These are phyloP conservation scores for Ephemerocybe angulata DNA, from an alignment of 768 basidiomycete genomes.

Conservation along the genomic window DNA sequence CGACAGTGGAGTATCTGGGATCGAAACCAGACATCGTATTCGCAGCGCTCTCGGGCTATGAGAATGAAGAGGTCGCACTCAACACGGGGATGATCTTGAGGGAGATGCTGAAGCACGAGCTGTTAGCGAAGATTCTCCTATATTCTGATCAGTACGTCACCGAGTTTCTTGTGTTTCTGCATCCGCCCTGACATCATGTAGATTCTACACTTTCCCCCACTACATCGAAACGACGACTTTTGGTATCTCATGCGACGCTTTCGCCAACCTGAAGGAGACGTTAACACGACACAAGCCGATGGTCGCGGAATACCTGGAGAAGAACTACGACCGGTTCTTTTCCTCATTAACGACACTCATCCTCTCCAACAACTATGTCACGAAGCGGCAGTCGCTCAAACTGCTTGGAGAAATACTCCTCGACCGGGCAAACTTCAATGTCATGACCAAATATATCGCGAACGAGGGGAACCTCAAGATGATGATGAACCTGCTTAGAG, in stretches of 20 bases:
- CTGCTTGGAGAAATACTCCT: slow-evolving; percentile 96
- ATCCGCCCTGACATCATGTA: slow-evolving; percentile 28
- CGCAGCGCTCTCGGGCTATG: slow-evolving; percentile 85
- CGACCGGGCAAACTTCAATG: slow-evolving; percentile 95
- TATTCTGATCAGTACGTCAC: slow-evolving; percentile 86
- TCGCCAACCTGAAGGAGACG: slow-evolving; percentile 96
- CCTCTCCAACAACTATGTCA: slow-evolving; percentile 93
- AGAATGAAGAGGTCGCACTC: slow-evolving; percentile 92
- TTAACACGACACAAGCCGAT: slow-evolving; percentile 96
- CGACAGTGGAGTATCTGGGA: slow-evolving; percentile 93
- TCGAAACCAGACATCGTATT: slow-evolving; percentile 74
- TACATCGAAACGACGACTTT: slow-evolving; percentile 98
- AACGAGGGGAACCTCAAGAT: slow-evolving; percentile 96
- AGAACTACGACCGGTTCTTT: slow-evolving; percentile 99
- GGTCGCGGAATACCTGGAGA: slow-evolving; percentile 95
- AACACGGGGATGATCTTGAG: slow-evolving; percentile 98
- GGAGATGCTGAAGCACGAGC: slow-evolving; percentile 94
- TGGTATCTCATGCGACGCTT: slow-evolving; percentile 96
- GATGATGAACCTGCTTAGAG: slow-evolving; percentile 99
- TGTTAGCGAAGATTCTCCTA: slow-evolving; percentile 82
- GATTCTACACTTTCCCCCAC: slow-evolving; percentile 94
- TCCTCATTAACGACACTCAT: slow-evolving; percentile 90
- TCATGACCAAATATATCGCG: slow-evolving; percentile 97
- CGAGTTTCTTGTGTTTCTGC: not conserved
- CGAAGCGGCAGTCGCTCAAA: slow-evolving; percentile 98